phyloP scores from a whole-genome alignment of 306 rosid species.

The Abrus pulchellus region DNA sequence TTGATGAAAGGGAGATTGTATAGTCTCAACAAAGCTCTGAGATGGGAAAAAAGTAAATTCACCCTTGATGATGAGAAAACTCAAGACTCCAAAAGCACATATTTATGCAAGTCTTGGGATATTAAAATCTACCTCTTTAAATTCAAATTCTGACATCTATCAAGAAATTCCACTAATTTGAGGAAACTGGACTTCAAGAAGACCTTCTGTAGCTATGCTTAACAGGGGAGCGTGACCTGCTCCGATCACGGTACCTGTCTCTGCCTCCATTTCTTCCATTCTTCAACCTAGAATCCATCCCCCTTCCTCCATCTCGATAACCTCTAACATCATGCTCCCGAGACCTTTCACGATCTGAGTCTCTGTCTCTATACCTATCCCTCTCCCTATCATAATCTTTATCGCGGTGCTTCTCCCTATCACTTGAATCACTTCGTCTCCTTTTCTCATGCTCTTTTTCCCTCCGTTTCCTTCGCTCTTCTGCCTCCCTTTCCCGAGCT shows the following conservation, averaged over 20 bases:
- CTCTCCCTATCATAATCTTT: conserved; percentile 77
- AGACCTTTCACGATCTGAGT: conserved; percentile 75
- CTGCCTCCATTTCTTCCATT: conserved; percentile 89
- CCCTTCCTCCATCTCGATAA: conserved; percentile 79
- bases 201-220: conserved; percentile 77
- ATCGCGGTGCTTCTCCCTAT: conserved; percentile 76
- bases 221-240: conserved; percentile 93
- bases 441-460: conserved; percentile 80
- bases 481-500: conserved; percentile 88
- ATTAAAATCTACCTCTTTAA: conserved; percentile 87
- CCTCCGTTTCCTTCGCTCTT: conserved; percentile 83
- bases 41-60: conserved; percentile 76
- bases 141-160: conserved; percentile 84
- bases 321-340: conserved; percentile 81
- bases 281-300: conserved; percentile 73
- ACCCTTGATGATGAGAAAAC: conserved; percentile 75
- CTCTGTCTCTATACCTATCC: conserved; percentile 80
- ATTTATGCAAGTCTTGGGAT: conserved; percentile 75
- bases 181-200: conserved; percentile 79
- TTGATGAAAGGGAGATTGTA: conserved; percentile 90
- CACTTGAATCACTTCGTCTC: conserved; percentile 80
- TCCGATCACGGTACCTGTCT: conserved; percentile 78
- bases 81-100: conserved; percentile 70
- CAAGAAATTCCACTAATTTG: conserved; percentile 72
- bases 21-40: conserved; percentile 91